Percentiles rank a stretch among this genome's conserved stretches.
Evolutionary conservation across 805 yeast species (phyloP).

Genomic region (Clavispora asparagi): DNA sequence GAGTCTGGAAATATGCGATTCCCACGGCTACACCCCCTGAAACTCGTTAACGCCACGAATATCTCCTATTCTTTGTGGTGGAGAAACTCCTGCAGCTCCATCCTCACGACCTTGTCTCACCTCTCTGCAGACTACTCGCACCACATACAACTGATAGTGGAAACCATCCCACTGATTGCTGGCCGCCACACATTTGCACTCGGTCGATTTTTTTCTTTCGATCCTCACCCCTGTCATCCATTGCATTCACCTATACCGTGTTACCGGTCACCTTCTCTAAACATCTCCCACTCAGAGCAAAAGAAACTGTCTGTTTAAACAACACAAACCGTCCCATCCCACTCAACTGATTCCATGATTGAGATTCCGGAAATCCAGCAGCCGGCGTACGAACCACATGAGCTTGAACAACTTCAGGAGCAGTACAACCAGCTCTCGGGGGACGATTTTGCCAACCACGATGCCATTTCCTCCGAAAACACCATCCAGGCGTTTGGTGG

Average conservation of each 20-base stretch:
- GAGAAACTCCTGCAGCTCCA: neutral
- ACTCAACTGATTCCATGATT: conserved; percentile 23
- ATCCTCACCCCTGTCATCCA: neutral
- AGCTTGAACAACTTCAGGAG: conserved; percentile 13
- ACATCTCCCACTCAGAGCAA: neutral
- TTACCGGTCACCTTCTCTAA: neutral
- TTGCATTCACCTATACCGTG: neutral
- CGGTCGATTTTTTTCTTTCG: no score
- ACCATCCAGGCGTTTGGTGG: neutral
- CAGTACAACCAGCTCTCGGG: conserved; percentile 10
- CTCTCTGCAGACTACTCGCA: no score
- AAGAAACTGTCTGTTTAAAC: neutral
- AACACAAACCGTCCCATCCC: neutral
- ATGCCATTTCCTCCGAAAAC: conserved; percentile 3
- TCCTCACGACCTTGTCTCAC: neutral
- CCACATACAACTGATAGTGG: no score
- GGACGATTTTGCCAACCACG: neutral
- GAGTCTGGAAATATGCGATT: no score
- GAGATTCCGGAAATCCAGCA: conserved; percentile 42
- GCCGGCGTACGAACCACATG: conserved; percentile 13
- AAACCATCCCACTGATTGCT: no score
- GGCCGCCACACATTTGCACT: no score
- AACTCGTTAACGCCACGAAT: no score
- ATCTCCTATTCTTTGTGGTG: neutral
- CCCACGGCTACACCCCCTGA: no score